Evolutionary conservation across 2,329 filamentous ascomycete species (phyloP), one percentile per base, ranked within the genome.

Genomic region (Cladosporium sp.): DNA sequence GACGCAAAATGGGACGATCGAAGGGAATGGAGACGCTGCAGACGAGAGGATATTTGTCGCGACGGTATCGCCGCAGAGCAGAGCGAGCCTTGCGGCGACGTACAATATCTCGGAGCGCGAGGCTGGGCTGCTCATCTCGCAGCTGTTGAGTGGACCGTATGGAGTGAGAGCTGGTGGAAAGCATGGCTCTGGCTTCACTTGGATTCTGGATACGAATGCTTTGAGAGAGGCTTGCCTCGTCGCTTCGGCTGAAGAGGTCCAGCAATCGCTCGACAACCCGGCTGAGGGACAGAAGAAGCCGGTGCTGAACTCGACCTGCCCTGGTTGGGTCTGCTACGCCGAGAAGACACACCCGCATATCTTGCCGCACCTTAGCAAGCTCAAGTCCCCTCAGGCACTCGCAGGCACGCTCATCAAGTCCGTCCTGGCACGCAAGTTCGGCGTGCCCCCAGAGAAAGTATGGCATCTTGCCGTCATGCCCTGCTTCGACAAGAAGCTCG

Each of bases 401-500:
- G 86, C 88, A 58, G 93, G 93, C 10, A 96, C 90, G 0, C 77
- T 97, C 40, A 69, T 98, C 52, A 98, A 98, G 71, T 92, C 89
- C 0, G 82, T 87, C 0, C 73, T 98, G 34, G 89, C 86, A 69
- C 82, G 81, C 59, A 79, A 75, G 49, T 78, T 91, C 56, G 82
- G 82, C 33, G 83, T 96, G 45, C 71, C 85, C 1, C 86, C 90
- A 0, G 83, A 85, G 57, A 82, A 84, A 60, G 90, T 98, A 67
- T 98, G 92, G 89, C 92, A 97, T 70, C 72, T 97, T 49, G 89
- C 92, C 10, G 79, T 98, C 43, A 98, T 98, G 93, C 93, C 93
- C 16, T 98, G 93, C 70, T 97, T 98, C 69, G 93, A 98, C 70
- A 98, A 98, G 76, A 98, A 98, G 70, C 80, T 98, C 28, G 93